Percentiles rank a stretch among this genome's conserved stretches.
Conservation (phyloP, 805 yeast species). For the Kazachstania africana region DNA sequence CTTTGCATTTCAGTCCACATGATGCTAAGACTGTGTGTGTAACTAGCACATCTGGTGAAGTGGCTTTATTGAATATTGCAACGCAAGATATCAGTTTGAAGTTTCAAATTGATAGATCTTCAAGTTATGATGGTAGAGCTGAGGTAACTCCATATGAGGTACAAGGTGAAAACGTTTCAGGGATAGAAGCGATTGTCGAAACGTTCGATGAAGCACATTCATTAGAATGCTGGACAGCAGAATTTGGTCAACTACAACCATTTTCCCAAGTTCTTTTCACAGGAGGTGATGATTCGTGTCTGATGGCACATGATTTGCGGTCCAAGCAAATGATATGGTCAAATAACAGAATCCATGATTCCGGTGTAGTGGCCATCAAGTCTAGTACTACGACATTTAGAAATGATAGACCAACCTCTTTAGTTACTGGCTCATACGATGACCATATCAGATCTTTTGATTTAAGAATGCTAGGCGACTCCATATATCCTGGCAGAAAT, state of each 20-base stretch:
- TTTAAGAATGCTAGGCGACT: slow-evolving; percentile 41
- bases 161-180: slow-evolving; percentile 6
- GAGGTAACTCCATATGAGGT: slow-evolving; percentile 3
- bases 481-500: slow-evolving; percentile 34
- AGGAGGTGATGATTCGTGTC: slow-evolving; percentile 82
- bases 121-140: background rate
- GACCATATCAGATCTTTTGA: slow-evolving; percentile 64
- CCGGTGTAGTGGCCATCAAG: slow-evolving; percentile 83
- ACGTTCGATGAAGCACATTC: slow-evolving; percentile 37
- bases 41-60: slow-evolving; percentile 61
- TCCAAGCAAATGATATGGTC: slow-evolving; percentile 23
- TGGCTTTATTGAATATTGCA: slow-evolving; percentile 24
- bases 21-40: slow-evolving; percentile 31
- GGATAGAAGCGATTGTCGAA: slow-evolving; percentile 2
- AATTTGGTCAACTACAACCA: slow-evolving; percentile 47
- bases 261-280: slow-evolving; percentile 51
- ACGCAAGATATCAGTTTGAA: slow-evolving; percentile 2
- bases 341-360: slow-evolving; percentile 57
- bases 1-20: slow-evolving; percentile 45
- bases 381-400: slow-evolving; percentile 24
- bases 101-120: background rate
- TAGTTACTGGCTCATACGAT: slow-evolving; percentile 82
- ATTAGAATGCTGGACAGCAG: slow-evolving; percentile 84
- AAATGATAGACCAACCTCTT: slow-evolving; percentile 15
- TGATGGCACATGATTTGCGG: slow-evolving; percentile 65